Percentiles rank a stretch among this genome's conserved stretches.
phyloP scores from a whole-genome alignment of 306 rosid genomes.

The Parietaria judaica region DNA sequence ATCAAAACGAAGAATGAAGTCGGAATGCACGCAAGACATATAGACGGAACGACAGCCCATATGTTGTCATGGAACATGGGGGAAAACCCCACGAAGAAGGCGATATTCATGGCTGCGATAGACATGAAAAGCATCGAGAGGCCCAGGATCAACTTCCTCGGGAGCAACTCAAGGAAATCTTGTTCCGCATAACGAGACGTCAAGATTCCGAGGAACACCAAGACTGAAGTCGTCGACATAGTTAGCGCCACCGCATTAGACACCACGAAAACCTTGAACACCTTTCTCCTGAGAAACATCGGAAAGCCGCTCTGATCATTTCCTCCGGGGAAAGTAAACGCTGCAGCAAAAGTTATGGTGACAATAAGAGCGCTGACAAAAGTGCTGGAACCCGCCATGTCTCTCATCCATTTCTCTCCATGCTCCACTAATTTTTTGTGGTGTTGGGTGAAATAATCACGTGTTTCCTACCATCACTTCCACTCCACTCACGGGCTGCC shows the following conservation, averaged over 20 bases:
- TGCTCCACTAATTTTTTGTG: not conserved
- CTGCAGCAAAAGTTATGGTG: not conserved
- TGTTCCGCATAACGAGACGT: slow-evolving; percentile 2
- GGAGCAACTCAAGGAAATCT: slow-evolving; percentile 1
- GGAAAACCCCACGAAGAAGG: not conserved
- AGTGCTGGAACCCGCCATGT: not conserved
- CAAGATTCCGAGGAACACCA: slow-evolving; percentile 2
- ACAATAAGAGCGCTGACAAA: slow-evolving; percentile 4
- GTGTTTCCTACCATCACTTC: not conserved
- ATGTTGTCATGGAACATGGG: not conserved
- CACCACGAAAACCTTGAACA: not conserved
- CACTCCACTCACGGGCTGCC: not conserved
- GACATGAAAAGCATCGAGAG: not conserved
- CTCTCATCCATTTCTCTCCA: slow-evolving; percentile 12
- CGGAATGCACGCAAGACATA: not conserved
- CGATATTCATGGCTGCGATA: slow-evolving; percentile 1
- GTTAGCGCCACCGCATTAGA: not conserved
- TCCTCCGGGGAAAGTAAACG: not conserved
- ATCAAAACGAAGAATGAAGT: not conserved
- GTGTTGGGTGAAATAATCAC: not conserved
- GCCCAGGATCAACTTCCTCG: not conserved
- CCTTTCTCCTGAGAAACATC: not conserved
- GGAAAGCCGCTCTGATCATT: not conserved
- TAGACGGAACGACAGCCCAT: not conserved
- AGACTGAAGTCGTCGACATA: not conserved